Percentiles rank a stretch among this genome's conserved stretches.
Conservation (phyloP, 1,139 yeast genomes). For the Saccharomyces hybrid region DNA sequence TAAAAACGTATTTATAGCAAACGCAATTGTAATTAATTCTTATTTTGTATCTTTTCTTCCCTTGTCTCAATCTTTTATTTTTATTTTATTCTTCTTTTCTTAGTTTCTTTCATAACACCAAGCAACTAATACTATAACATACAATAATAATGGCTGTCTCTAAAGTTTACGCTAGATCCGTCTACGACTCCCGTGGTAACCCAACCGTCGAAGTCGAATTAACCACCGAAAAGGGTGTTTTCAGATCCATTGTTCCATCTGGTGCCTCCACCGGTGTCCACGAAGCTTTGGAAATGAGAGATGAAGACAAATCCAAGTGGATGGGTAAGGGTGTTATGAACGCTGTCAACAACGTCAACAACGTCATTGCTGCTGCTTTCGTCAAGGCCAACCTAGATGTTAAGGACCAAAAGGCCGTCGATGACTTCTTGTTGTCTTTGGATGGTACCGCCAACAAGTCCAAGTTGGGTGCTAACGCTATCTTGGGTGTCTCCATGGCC, state of each 20-base stretch:
- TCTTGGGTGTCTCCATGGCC: constrained; percentile 90
- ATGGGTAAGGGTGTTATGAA: constrained; percentile 89
- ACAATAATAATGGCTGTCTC: constrained; percentile 41
- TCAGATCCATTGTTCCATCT: constrained; percentile 92
- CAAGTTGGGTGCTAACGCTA: constrained; percentile 93
- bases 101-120: constrained; percentile 10
- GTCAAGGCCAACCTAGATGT: constrained; percentile 66
- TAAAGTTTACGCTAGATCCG: constrained; percentile 81
- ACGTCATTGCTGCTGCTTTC: constrained; percentile 81
- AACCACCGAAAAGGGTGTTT: constrained; percentile 75
- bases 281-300: constrained; percentile 94
- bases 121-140: constrained; percentile 13
- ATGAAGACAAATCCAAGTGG: constrained; percentile 90
- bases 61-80: neutral
- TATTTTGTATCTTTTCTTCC: neutral
- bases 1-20: neutral
- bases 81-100: neutral
- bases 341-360: constrained; percentile 89
- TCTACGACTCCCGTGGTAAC: constrained; percentile 97
- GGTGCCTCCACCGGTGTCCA: constrained; percentile 95
- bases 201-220: constrained; percentile 95
- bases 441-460: constrained; percentile 94
- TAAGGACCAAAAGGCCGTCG: constrained; percentile 70
- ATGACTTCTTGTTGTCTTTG: constrained; percentile 64
- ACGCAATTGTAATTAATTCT: neutral